phyloP scores from a whole-genome alignment of 208 protist species.

The Vickermania ingenoplastis region DNA sequence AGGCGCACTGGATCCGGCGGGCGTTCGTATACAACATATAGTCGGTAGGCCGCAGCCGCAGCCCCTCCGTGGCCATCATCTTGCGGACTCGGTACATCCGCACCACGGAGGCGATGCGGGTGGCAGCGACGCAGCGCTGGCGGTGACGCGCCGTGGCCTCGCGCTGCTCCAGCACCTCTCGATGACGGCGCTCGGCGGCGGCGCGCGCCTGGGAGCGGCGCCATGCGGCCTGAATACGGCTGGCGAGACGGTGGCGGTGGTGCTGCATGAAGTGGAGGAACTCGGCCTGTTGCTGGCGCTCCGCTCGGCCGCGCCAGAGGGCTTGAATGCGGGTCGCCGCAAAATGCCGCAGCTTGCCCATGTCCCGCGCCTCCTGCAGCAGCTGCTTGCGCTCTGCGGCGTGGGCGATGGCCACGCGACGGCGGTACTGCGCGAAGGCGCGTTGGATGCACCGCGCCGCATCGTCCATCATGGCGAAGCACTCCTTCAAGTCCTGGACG shows the following conservation, averaged over 20 bases:
- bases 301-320: conserved; percentile 38
- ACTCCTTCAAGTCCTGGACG: neutral
- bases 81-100: conserved; percentile 47
- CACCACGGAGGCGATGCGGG: conserved; percentile 31
- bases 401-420: neutral
- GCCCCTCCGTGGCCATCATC: neutral
- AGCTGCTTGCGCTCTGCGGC: neutral
- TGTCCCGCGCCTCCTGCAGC: conserved; percentile 5
- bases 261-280: conserved; percentile 32
- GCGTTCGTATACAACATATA: conserved; percentile 12
- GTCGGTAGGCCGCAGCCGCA: neutral
- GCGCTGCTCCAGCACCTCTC: neutral
- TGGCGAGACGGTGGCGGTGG: conserved; percentile 42
- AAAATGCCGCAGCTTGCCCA: conserved; percentile 13
- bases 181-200: neutral
- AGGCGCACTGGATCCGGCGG: conserved; percentile 30
- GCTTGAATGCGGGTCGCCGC: conserved; percentile 51
- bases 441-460: conserved; percentile 18
- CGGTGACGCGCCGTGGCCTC: conserved; percentile 10
- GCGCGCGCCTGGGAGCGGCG: conserved; percentile 17
- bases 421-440: conserved; percentile 16
- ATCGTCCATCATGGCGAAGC: conserved; percentile 2
- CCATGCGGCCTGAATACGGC: conserved; percentile 45
- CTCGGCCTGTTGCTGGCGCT: conserved; percentile 3
- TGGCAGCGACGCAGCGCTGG: conserved; percentile 9